These are phyloP conservation scores for Grosmannia clavigera DNA, from an alignment of 2,329 filamentous ascomycete species.

Conservation along the genomic window DNA sequence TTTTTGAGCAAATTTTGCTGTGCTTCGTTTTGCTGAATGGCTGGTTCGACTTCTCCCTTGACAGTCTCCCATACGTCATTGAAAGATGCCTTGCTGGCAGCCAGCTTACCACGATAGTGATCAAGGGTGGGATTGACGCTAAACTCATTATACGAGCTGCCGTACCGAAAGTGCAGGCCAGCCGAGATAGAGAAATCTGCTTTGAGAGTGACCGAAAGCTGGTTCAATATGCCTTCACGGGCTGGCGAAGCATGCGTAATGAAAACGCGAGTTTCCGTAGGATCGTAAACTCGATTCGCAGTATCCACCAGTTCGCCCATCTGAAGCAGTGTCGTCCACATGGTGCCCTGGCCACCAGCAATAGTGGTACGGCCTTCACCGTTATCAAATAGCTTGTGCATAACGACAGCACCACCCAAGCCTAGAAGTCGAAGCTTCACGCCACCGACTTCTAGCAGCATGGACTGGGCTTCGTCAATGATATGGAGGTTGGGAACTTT, in stretches of 20 bases:
- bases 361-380: conserved; percentile 96
- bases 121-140: conserved; percentile 96
- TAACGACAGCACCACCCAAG: conserved; percentile 90
- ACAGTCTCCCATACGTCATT: conserved; percentile 99
- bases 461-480: conserved; percentile 94
- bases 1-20: conserved; percentile 88
- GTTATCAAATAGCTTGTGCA: conserved; percentile 99
- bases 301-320: conserved; percentile 98
- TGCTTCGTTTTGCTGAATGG: conserved; percentile 83
- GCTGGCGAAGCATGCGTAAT: conserved; percentile 95
- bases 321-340: conserved; percentile 97
- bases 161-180: conserved; percentile 94
- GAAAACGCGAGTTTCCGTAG: conserved; percentile 92
- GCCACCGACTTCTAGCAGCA: conserved; percentile 85
- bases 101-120: conserved; percentile 96
- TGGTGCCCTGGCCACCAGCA: conserved; percentile 93
- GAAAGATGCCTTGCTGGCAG: conserved; percentile 95
- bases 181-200: conserved; percentile 97
- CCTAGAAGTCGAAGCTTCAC: conserved; percentile 92
- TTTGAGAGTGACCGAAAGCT: conserved; percentile 93
- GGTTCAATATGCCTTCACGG: conserved; percentile 90
- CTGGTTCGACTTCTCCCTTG: conserved; percentile 87
- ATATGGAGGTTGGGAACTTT: conserved; percentile 96
- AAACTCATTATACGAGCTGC: conserved; percentile 99
- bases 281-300: conserved; percentile 94